These are phyloP conservation scores for Niebla homalea DNA, from an alignment of 495 filamentous ascomycete species.

Conservation along the genomic window DNA sequence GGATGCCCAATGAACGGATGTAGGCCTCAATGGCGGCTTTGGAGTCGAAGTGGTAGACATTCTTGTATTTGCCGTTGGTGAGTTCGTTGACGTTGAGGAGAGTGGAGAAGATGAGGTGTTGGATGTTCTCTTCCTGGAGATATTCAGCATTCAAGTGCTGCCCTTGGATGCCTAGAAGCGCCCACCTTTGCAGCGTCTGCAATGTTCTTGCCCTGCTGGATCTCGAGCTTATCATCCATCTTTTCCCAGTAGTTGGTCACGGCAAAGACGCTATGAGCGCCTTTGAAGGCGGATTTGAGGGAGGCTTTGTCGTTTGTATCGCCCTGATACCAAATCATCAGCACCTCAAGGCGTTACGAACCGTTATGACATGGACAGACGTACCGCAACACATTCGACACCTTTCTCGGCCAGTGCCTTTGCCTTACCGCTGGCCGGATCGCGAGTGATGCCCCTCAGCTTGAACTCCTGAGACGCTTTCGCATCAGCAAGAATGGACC, in stretches of 20 bases:
- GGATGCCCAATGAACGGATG: constrained; percentile 32
- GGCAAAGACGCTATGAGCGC: constrained; percentile 37
- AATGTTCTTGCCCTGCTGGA: constrained; percentile 42
- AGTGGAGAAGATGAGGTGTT: constrained; percentile 40
- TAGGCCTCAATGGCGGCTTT: constrained; percentile 50
- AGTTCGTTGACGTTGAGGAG: constrained; percentile 20
- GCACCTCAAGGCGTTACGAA: background rate
- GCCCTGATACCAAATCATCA: constrained; percentile 11
- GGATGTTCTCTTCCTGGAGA: constrained; percentile 25
- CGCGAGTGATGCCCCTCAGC: constrained; percentile 43
- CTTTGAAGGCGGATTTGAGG: constrained; percentile 32
- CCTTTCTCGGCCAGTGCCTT: constrained; percentile 27
- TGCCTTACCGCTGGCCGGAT: constrained; percentile 32
- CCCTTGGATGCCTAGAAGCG: background rate
- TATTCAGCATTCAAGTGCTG: background rate
- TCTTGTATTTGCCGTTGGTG: constrained; percentile 29
- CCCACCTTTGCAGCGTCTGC: constrained; percentile 37
- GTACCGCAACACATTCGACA: constrained; percentile 29
- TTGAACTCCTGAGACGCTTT: constrained; percentile 30
- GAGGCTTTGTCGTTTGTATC: constrained; percentile 31
- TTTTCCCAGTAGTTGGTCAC: constrained; percentile 35
- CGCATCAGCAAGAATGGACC: constrained; percentile 33
- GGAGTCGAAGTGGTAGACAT: constrained; percentile 48
- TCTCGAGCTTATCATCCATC: constrained; percentile 34
- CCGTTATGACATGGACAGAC: too few relatives aligned